A percentile compares a stretch with the other conserved stretches of the same genome.
Conservation (phyloP, 306 rosid species). For the Gastrolobium villosum region DNA sequence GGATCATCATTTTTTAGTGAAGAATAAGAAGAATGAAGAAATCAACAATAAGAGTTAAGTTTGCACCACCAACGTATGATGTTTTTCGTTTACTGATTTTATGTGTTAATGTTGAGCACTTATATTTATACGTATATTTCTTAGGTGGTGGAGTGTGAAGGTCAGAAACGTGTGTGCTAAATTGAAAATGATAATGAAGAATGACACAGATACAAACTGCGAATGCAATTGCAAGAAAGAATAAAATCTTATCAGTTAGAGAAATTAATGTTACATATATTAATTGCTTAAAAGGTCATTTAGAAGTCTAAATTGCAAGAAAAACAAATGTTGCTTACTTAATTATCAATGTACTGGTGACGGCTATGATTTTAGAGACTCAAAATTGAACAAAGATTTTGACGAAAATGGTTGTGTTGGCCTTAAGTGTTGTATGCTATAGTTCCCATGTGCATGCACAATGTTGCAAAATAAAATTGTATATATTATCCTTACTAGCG, state of each 20-base stretch:
- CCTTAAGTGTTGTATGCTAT: conserved; percentile 38
- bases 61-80: conserved; percentile 5
- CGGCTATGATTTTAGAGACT: conserved; percentile 37
- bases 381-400: conserved; percentile 19
- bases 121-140: conserved; percentile 14
- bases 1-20: conserved; percentile 32
- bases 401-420: conserved; percentile 44
- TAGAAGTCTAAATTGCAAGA: conserved; percentile 26
- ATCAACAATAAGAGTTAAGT: background rate
- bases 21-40: background rate
- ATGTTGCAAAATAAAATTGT: conserved; percentile 31
- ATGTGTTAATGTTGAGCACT: background rate
- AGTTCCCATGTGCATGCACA: conserved; percentile 50
- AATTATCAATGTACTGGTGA: conserved; percentile 31
- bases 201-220: conserved; percentile 47
- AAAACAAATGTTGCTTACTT: conserved; percentile 33
- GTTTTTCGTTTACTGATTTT: conserved; percentile 6
- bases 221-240: conserved; percentile 55
- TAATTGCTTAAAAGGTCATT: background rate
- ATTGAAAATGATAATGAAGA: conserved; percentile 41
- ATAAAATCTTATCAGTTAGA: conserved; percentile 18
- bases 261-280: background rate
- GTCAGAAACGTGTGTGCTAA: conserved; percentile 43
- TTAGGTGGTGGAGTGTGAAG: conserved; percentile 42
- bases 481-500: conserved; percentile 40